Base-by-base conservation (phyloP, 345 rosid genomes). In the Nasturtium officinale region DNA sequence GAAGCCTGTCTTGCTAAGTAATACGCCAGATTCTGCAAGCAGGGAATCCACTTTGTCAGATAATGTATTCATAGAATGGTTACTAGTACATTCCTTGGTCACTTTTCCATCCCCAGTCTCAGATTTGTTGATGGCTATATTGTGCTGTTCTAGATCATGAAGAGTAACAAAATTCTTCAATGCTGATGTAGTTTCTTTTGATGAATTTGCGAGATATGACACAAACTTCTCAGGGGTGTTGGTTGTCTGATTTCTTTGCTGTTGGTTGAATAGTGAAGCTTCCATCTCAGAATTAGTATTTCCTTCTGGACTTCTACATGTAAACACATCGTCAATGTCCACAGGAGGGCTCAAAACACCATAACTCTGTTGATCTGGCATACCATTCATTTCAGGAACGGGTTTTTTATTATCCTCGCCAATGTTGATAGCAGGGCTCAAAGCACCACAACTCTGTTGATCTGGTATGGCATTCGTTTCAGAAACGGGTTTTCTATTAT, bases 161-260 rank as follows among this genome's bases (percentile, higher is more conserved):
- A 78, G 71, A 75, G 69, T 65, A 30, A 30, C 81, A 60, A 56
- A 9, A 74, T 77, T 56, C 65, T 60, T 42, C 57, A 60, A 51
- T 51, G 85, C 77, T 55, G 80, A 65, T 52, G 64, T 48, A 26
- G 35, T 77, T 59, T 61, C 75, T 73, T 79, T 78, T 66, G 81
- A 66, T 42, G 61, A 78, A 58, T 82, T 81, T 63, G 61, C 61
- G 45, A 74, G 75, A 71, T 83, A 68, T 72, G 81, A 77, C 73
- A 58, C 66, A 69, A 78, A 57, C 68, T 47, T 74, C 52, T 75
- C 65, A 68, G 77, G 56, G 33, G 23, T 64, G 72, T 32, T 52
- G 18, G 68, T 63, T 56, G 71, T 73, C 47, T 47, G 74, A 67
- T 61, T 77, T 59, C 57, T 71, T 23, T 60, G 58, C 54, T 17